Conservation (phyloP, 192 early-diverging fungal species). For the Gonapodya prolifera region DNA sequence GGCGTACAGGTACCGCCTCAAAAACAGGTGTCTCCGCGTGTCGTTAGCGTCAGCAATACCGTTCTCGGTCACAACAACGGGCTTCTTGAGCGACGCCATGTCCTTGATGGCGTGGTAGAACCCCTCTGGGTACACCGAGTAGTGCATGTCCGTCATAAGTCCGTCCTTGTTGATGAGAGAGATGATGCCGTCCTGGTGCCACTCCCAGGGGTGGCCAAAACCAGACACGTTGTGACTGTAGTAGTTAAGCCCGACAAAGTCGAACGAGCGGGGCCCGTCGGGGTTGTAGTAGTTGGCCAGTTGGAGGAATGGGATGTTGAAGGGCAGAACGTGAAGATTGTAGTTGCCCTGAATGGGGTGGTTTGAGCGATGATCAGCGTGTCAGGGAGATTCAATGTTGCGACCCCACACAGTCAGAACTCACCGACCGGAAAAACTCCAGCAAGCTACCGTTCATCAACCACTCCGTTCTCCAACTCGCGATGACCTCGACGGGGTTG, state of each 20-base stretch:
- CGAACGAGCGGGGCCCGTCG: not conserved
- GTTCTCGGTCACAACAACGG: constrained; percentile 1
- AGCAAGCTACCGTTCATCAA: not conserved
- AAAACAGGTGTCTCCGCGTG: not conserved
- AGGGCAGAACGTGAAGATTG: not conserved
- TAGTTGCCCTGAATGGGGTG: not conserved
- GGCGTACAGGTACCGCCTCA: not conserved
- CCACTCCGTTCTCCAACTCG: not conserved
- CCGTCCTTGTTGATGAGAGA: not conserved
- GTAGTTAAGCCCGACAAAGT: constrained; percentile 5
- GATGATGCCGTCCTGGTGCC: not conserved
- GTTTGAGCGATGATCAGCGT: not conserved
- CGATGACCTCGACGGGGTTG: not conserved
- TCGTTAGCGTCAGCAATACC: constrained; percentile 2
- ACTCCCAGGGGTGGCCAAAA: not conserved
- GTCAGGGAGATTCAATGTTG: not conserved
- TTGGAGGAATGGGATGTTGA: constrained; percentile 2
- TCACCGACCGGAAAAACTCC: not conserved
- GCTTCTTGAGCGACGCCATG: not conserved
- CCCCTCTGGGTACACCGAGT: constrained; percentile 3
- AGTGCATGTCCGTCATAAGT: constrained; percentile 6
- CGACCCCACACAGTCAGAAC: not conserved
- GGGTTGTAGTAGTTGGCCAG: not conserved
- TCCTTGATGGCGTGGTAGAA: constrained; percentile 1
- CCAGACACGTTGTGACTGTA: constrained; percentile 1